A percentile compares a stretch with the other conserved stretches of the same genome.
Evolutionary conservation across 257 asterid species (phyloP).

Genomic region (Sherardia arvensis): DNA sequence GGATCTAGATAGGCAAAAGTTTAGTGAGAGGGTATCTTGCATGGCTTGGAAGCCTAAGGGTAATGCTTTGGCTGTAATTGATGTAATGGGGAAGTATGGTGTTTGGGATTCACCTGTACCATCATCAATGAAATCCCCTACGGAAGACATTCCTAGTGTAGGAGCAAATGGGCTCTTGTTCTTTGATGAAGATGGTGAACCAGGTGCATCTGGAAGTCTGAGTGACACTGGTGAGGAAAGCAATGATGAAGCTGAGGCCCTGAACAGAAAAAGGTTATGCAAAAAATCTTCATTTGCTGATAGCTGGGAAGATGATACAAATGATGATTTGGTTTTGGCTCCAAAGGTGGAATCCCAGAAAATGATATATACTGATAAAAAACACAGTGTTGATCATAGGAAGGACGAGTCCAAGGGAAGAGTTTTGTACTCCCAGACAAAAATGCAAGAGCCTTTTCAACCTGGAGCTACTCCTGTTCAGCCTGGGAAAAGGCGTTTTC

Average conservation of each 20-base stretch:
- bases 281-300: slow-evolving; percentile 34
- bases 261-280: slow-evolving; percentile 63
- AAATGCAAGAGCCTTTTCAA: slow-evolving; percentile 86
- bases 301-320: slow-evolving; percentile 53
- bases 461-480: slow-evolving; percentile 84
- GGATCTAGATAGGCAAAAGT: slow-evolving; percentile 89
- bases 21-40: slow-evolving; percentile 57
- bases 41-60: slow-evolving; percentile 96
- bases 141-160: slow-evolving; percentile 65
- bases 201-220: slow-evolving; percentile 59
- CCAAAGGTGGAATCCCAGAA: slow-evolving; percentile 51
- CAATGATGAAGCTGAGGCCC: slow-evolving; percentile 48
- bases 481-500: slow-evolving; percentile 80
- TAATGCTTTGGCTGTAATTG: slow-evolving; percentile 83
- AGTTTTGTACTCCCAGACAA: slow-evolving; percentile 30
- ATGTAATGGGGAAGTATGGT: slow-evolving; percentile 75
- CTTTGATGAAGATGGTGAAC: slow-evolving; percentile 58
- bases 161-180: slow-evolving; percentile 59
- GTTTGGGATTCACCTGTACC: slow-evolving; percentile 92
- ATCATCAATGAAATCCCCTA: slow-evolving; percentile 87
- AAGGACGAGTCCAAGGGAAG: slow-evolving; percentile 33
- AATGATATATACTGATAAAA: slow-evolving; percentile 40
- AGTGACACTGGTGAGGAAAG: slow-evolving; percentile 75
- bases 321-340: slow-evolving; percentile 39
- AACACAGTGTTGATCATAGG: slow-evolving; percentile 24